Evolutionary conservation across 2,329 filamentous ascomycete species (phyloP).

Genomic region (Sclerotinia minor): DNA sequence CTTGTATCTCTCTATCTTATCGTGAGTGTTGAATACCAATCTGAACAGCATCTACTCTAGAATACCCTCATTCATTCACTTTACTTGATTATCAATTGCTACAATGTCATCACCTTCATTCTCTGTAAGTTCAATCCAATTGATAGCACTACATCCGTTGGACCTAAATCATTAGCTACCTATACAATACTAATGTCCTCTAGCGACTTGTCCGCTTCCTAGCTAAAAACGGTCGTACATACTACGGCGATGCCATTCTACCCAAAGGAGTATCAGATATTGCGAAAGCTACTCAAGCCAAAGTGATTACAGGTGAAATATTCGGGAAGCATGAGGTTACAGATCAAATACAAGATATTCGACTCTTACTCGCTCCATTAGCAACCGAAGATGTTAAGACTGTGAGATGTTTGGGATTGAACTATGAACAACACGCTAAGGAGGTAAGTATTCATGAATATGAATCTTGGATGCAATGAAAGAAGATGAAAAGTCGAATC

Average conservation of each 20-base stretch:
- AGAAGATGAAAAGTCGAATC: background rate
- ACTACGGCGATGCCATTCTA: constrained; percentile 75
- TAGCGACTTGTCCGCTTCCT: constrained; percentile 74
- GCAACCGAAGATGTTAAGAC: constrained; percentile 63
- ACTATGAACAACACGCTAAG: constrained; percentile 70
- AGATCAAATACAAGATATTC: constrained; percentile 57
- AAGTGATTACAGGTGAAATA: constrained; percentile 63
- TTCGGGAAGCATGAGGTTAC: constrained; percentile 66
- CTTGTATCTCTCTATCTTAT: background rate
- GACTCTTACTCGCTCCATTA: constrained; percentile 62
- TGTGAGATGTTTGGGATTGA: constrained; percentile 68
- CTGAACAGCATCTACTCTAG: no score
- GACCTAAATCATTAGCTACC: background rate
- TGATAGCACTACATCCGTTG: background rate
- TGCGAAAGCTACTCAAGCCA: constrained; percentile 59
- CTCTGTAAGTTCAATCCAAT: constrained; percentile 44
- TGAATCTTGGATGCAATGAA: background rate
- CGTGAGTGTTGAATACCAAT: background rate
- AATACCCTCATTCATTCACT: constrained; percentile 8
- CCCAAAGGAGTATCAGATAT: constrained; percentile 61
- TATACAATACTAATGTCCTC: constrained; percentile 14
- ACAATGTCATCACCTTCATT: constrained; percentile 46
- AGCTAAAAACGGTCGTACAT: constrained; percentile 65
- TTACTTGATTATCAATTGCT: background rate
- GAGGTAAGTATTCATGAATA: constrained; percentile 48